Evolutionary conservation across 805 yeast species (phyloP), one percentile per base, ranked within the genome.

Genomic region (Teunomyces barrocoloradensis): DNA sequence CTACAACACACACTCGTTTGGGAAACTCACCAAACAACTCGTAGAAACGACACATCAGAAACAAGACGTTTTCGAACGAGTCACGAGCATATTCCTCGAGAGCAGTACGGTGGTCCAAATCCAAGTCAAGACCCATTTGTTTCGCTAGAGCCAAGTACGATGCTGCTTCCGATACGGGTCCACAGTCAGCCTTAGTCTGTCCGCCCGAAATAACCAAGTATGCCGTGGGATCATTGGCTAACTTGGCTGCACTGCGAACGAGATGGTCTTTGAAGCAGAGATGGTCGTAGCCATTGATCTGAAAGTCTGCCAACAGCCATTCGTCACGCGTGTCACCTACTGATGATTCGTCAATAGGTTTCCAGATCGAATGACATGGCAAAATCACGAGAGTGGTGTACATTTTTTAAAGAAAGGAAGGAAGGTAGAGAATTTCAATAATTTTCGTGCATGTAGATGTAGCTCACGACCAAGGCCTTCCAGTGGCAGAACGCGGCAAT

Each of bases 21-120:
- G 96, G 95, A 51, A 76, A 84, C 0, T 6, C 18, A 0, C 73
- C 68, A 3, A 66, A 60, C 1, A 74, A 49, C 52, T 83, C 81
- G 27, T 75, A 61, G 58, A 74, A 87, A 44, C 81, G 66, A 30
- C 78, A 70, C 2, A 85, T 53, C 53, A 85, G 80, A 61, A 80
- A 86, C 2, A 86, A 50, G 5, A 87, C 77, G 61, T 88, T 88
- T 58, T 88, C 95, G 59, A 84, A 84, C 1, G 94, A 86, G 62
- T 88, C 96, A 34, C 89, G 66, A 0, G 96, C 89, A 60, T 63
- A 84, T 54, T 85, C 91, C 57, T 88, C 96, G 1, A 82, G 65
- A 5, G 70, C 50, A 0, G 84, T 63, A 25, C 48, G 52, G 37
- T 34, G 52, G 37, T 34, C 42, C 33, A 32, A 49, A 23, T 34